Evolutionary conservation across 2,329 filamentous ascomycete genomes (phyloP).

Genomic region (Alternaria brassicae): DNA sequence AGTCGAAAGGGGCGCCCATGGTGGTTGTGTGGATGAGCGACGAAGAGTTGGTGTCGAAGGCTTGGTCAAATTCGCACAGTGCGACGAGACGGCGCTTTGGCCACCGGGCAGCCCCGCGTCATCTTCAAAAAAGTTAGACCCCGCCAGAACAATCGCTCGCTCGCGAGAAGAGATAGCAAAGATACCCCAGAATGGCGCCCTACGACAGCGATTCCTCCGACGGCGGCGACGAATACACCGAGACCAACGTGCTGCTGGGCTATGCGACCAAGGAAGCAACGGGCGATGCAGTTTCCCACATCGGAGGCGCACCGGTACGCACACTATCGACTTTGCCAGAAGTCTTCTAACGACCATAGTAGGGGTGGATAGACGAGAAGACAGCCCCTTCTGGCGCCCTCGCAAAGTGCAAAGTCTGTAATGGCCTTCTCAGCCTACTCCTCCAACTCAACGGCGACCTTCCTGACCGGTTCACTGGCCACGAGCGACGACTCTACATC

Average conservation of each 20-base stretch:
- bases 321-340: background rate
- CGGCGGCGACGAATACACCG: slow-evolving; percentile 70
- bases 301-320: slow-evolving; percentile 86
- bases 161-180: background rate
- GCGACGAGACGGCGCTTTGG: slow-evolving; percentile 19
- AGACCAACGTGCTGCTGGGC: slow-evolving; percentile 88
- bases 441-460: slow-evolving; percentile 92
- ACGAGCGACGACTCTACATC: slow-evolving; percentile 87
- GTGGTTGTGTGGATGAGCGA: slow-evolving; percentile 41
- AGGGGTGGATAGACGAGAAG: slow-evolving; percentile 81
- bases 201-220: slow-evolving; percentile 89
- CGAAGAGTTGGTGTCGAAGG: slow-evolving; percentile 22
- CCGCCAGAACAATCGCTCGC: slow-evolving; percentile 5
- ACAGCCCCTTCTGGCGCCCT: slow-evolving; percentile 76
- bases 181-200: slow-evolving; percentile 63
- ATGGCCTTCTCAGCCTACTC: slow-evolving; percentile 80
- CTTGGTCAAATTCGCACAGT: slow-evolving; percentile 29
- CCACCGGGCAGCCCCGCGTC: slow-evolving; percentile 16
- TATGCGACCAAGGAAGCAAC: slow-evolving; percentile 82
- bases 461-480: slow-evolving; percentile 82
- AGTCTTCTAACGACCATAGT: background rate
- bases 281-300: slow-evolving; percentile 83
- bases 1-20: slow-evolving; percentile 72
- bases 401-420: slow-evolving; percentile 87
- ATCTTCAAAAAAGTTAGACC: slow-evolving; percentile 17